These are phyloP conservation scores for Rhizopogon rudus DNA, from an alignment of 768 basidiomycete genomes.

Conservation along the genomic window DNA sequence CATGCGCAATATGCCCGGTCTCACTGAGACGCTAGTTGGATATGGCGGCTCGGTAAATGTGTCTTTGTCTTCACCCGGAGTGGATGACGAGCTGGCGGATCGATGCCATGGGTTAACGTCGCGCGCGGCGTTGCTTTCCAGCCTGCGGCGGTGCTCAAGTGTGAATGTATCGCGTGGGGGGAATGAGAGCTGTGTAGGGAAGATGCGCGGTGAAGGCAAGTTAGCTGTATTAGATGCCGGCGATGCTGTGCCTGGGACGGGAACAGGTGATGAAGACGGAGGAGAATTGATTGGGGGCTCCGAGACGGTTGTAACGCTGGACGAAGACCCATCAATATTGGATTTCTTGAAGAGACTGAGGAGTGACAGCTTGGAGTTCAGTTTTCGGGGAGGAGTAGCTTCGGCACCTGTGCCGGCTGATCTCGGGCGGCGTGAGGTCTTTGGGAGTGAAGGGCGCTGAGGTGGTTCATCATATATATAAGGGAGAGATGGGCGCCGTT, in stretches of 20 bases:
- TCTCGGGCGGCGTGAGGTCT: slow-evolving; percentile 51
- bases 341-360: slow-evolving; percentile 69
- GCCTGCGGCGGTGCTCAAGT: slow-evolving; percentile 14
- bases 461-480: slow-evolving; percentile 38
- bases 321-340: slow-evolving; percentile 31
- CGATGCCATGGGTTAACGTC: slow-evolving; percentile 28
- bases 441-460: slow-evolving; percentile 24
- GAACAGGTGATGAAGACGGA: slow-evolving; percentile 21
- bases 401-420: slow-evolving; percentile 72
- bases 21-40: slow-evolving; percentile 24
- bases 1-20: slow-evolving; percentile 35
- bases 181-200: slow-evolving; percentile 18
- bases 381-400: slow-evolving; percentile 34
- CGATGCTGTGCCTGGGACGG: slow-evolving; percentile 14
- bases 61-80: slow-evolving; percentile 18
- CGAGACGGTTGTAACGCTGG: slow-evolving; percentile 29
- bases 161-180: slow-evolving; percentile 24
- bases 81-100: slow-evolving; percentile 23
- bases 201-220: slow-evolving; percentile 25
- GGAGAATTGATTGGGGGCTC: slow-evolving; percentile 22
- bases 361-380: slow-evolving; percentile 70
- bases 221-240: slow-evolving; percentile 13
- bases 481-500: slow-evolving; percentile 69
- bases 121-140: slow-evolving; percentile 20
- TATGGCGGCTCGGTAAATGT: slow-evolving; percentile 16